phyloP scores from a whole-genome alignment of 768 basidiomycete genomes.

The Lactifluus subvellereus region DNA sequence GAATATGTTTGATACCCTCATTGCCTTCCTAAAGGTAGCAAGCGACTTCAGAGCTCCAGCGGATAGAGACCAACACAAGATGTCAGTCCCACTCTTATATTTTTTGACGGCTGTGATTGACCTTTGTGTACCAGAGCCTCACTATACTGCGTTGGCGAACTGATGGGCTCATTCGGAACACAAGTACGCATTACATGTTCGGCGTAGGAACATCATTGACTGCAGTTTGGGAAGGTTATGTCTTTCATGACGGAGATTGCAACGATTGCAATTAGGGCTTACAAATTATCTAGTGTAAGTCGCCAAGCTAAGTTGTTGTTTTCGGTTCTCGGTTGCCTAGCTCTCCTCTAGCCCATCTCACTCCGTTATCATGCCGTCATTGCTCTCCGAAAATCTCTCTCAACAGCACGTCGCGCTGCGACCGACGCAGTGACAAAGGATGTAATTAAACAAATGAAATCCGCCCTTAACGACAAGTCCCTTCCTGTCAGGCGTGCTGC shows the following conservation, averaged over 20 bases:
- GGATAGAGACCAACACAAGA: constrained; percentile 52
- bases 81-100: constrained; percentile 42
- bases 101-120: background rate
- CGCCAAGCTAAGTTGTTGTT: background rate
- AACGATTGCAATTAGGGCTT: constrained; percentile 56
- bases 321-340: constrained; percentile 2
- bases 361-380: constrained; percentile 76
- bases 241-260: constrained; percentile 88
- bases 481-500: constrained; percentile 81
- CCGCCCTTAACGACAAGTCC: constrained; percentile 73
- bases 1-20: constrained; percentile 82
- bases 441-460: constrained; percentile 75
- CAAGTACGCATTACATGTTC: constrained; percentile 50
- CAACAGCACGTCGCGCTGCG: constrained; percentile 75
- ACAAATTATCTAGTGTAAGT: constrained; percentile 68
- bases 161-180: constrained; percentile 79
- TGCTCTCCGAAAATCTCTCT: constrained; percentile 74
- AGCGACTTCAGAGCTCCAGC: constrained; percentile 64
- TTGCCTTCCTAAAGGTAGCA: constrained; percentile 67
- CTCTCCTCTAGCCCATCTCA: constrained; percentile 55
- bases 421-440: constrained; percentile 76
- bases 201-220: background rate
- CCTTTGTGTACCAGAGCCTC: constrained; percentile 52
- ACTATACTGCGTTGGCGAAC: constrained; percentile 80
- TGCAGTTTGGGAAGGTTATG: constrained; percentile 66